Evolutionary conservation across 495 filamentous ascomycete species (phyloP), one percentile per base, ranked within the genome.

Genomic region (Apiosordaria backusii): DNA sequence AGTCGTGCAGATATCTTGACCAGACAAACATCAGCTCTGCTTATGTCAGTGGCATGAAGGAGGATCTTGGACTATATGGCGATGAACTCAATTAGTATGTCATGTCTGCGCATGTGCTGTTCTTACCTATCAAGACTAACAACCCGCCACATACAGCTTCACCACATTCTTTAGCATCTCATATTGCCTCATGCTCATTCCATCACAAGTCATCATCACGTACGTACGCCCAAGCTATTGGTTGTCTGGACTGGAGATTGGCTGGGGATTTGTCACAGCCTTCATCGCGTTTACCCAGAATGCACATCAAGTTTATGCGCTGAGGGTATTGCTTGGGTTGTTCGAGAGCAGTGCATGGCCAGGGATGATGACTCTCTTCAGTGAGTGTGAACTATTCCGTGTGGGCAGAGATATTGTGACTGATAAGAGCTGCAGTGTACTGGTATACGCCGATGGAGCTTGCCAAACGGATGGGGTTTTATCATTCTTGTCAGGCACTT

Each of bases 191-290:
- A 81, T 79, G 72, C 71, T 80, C 29, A 77, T 82, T 45, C 81
- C 81, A 16, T 78, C 75, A 27, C 86, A 88, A 68, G 76, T 89
- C 21, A 78, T 88, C 29, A 70, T 89, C 72, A 72, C 82, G 0
- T 75, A 78, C 57, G 77, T 79, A 64, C 60, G 74, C 24, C 64
- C 77, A 13, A 77, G 75, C 59, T 75, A 79, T 62, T 82, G 76
- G 75, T 67, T 83, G 13, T 69, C 79, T 0, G 74, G 71, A 7
- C 73, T 81, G 16, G 80, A 82, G 50, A 71, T 82, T 50, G 74
- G 71, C 21, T 83, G 81, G 81, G 78, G 76, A 0, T 55, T 77
- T 1, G 75, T 80, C 52, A 82, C 81, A 0, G 74, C 68, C 24
- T 27, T 73, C 26, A 76, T 72, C 54, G 76, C 70, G 55, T 65